These are phyloP conservation scores for Saturnispora silvae DNA, from an alignment of 805 yeast species.

Conservation along the genomic window DNA sequence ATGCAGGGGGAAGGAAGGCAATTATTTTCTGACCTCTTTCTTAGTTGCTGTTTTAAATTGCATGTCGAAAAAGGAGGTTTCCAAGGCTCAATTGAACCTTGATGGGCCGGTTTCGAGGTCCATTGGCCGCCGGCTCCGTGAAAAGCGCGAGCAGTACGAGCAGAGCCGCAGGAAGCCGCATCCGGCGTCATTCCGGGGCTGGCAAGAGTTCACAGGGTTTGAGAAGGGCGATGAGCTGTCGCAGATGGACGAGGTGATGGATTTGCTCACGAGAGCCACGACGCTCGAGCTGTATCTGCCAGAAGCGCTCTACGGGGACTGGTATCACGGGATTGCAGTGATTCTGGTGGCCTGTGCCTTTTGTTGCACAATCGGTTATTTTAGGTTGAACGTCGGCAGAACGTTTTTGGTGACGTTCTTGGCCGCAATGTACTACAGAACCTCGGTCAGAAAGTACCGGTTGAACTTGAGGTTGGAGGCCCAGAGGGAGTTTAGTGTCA, in stretches of 20 bases:
- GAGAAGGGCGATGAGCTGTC: constrained; percentile 56
- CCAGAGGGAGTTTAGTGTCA: constrained; percentile 75
- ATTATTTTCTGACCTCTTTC: too few relatives aligned
- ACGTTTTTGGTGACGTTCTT: constrained; percentile 59
- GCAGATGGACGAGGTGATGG: constrained; percentile 61
- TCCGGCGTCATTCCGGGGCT: constrained; percentile 70
- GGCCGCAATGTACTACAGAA: constrained; percentile 65
- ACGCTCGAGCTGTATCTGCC: constrained; percentile 68
- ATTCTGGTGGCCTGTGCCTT: constrained; percentile 55
- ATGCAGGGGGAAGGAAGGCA: too few relatives aligned
- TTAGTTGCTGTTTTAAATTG: too few relatives aligned
- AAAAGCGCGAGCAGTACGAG: constrained; percentile 14
- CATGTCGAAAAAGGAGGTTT: too few relatives aligned
- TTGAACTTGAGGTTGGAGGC: constrained; percentile 64
- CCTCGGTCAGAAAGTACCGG: constrained; percentile 75
- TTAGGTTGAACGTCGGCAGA: constrained; percentile 69
- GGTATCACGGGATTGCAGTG: constrained; percentile 86
- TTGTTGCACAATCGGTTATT: constrained; percentile 73
- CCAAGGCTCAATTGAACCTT: constrained; percentile 13
- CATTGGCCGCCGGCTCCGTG: constrained; percentile 15
- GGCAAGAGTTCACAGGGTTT: constrained; percentile 92
- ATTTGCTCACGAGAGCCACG: constrained; percentile 60
- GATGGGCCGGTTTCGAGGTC: constrained; percentile 22
- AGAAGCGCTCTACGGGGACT: constrained; percentile 75
- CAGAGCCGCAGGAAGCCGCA: constrained; percentile 34